Base-by-base conservation (phyloP, 2,329 filamentous ascomycete genomes). In the Ophiognomonia clavigignenti-juglandacearum region DNA sequence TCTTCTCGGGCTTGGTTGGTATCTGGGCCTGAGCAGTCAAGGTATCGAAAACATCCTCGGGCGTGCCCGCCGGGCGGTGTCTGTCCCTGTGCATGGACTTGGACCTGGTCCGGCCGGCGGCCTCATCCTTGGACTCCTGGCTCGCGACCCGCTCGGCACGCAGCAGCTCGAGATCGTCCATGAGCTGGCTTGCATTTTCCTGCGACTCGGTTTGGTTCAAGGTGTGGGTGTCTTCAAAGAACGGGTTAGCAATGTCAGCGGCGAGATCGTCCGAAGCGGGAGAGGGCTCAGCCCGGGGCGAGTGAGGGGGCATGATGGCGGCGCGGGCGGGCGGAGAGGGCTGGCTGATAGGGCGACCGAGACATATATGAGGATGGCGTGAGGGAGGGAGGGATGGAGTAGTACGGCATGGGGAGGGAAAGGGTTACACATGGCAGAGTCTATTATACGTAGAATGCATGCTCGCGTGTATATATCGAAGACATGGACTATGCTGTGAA, bases 151-250 rank as follows among this genome's bases (percentile, higher is more conserved):
- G 66, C 54, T 76, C 73, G 38, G 70, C 64, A 3, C 73, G 70
- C 19, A 75, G 61, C 5, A 77, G 61, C 47, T 75, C 73, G 14
- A 77, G 65, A 41, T 75, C 71, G 45, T 77, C 73, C 39, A 69
- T 67, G 14, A 75, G 58, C 3, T 73, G 66, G 48, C 56, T 63
- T 8, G 60, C 61, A 18, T 54, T 53, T 35, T 65, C 64, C n/a
- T 62, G 55, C 3, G 56, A 53, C 11, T 59, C 61, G 19, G 45
- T 37, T 13, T 52, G 54, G 39, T 52, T 54, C n/a, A 57, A 39
- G 19, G 49, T 50, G 18, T 45, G 27, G 16, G 47, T 43, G 35
- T 49, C 48, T 51, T 46, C 32, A 10, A 43, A 36, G 40, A 48
- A 48, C n/a, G n/a, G n/a, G 19, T 40, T 36, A 39, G 43, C 40